These are phyloP conservation scores for Phtheirospermum japonicum DNA, from an alignment of 257 asterid species.

Conservation along the genomic window DNA sequence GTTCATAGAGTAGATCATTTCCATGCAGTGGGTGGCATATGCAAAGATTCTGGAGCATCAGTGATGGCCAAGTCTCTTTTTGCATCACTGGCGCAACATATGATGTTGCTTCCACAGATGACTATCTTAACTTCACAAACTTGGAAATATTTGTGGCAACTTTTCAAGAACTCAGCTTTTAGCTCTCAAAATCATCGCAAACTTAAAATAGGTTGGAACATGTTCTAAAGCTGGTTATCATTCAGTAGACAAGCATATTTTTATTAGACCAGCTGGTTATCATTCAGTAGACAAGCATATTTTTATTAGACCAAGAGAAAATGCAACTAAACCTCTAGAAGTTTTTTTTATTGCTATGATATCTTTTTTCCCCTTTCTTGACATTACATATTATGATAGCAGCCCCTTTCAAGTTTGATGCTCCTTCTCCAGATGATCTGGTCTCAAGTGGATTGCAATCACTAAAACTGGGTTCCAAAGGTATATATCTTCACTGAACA, in stretches of 20 bases:
- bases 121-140: slow-evolving; percentile 43
- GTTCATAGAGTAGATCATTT: slow-evolving; percentile 79
- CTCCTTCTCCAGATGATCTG: slow-evolving; percentile 86
- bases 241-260: slow-evolving; percentile 31
- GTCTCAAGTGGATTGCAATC: slow-evolving; percentile 58
- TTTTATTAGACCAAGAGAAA: slow-evolving; percentile 7
- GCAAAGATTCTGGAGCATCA: slow-evolving; percentile 85
- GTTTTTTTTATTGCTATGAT: slow-evolving; percentile 26
- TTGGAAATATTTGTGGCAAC: slow-evolving; percentile 53
- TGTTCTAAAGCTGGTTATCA: slow-evolving; percentile 33
- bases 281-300: too few species aligned
- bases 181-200: slow-evolving; percentile 57
- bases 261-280: too few species aligned
- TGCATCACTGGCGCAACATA: slow-evolving; percentile 66
- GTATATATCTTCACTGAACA: slow-evolving; percentile 34
- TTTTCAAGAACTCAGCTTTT: slow-evolving; percentile 64
- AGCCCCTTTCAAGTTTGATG: slow-evolving; percentile 81
- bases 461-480: slow-evolving; percentile 48
- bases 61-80: slow-evolving; percentile 89
- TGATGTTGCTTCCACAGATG: slow-evolving; percentile 56
- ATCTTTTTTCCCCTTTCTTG: slow-evolving; percentile 27
- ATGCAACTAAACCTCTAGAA: slow-evolving; percentile 18
- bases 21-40: slow-evolving; percentile 83
- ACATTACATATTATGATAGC: slow-evolving; percentile 42
- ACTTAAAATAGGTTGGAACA: slow-evolving; percentile 68